Percentiles rank a stretch among this genome's conserved stretches.
Evolutionary conservation across 192 early-diverging fungal species (phyloP).

Genomic region (Chytriomyces sp.): DNA sequence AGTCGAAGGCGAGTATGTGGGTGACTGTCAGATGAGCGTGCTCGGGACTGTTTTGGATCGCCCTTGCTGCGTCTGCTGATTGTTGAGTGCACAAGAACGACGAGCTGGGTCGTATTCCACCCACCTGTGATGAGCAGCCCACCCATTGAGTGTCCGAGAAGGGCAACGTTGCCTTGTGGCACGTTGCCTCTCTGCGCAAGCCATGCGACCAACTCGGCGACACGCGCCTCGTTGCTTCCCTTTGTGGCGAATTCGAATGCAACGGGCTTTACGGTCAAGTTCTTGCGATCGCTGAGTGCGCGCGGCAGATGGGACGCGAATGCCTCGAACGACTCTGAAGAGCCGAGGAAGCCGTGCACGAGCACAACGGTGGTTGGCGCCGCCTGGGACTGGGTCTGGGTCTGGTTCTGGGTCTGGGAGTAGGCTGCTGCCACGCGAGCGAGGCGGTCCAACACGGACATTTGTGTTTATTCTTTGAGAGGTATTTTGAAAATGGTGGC

Average conservation of each 20-base stretch:
- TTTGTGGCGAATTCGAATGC: constrained; percentile 44
- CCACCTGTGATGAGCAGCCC: constrained; percentile 50
- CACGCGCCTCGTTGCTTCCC: constrained; percentile 39
- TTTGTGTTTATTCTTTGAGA: too few species aligned
- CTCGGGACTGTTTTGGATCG: neutral
- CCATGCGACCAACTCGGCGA: constrained; percentile 32
- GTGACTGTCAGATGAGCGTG: constrained; percentile 46
- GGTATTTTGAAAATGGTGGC: too few species aligned
- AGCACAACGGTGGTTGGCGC: constrained; percentile 44
- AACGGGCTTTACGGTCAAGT: constrained; percentile 29
- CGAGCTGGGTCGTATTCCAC: constrained; percentile 36
- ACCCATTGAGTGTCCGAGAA: constrained; percentile 55
- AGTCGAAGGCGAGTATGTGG: constrained; percentile 57
- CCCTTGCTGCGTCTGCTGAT: neutral
- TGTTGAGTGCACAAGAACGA: neutral
- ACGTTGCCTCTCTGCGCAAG: constrained; percentile 38
- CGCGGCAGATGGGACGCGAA: constrained; percentile 41
- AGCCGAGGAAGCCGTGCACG: constrained; percentile 58
- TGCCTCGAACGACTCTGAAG: constrained; percentile 41
- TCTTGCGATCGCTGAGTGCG: constrained; percentile 17
- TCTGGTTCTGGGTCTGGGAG: too few species aligned
- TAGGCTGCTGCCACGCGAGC: too few species aligned
- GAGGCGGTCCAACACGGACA: too few species aligned
- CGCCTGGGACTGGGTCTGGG: too few species aligned
- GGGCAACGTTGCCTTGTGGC: constrained; percentile 39